Conservation (phyloP, 2,329 filamentous ascomycete genomes). For the Talaromyces sp. region DNA sequence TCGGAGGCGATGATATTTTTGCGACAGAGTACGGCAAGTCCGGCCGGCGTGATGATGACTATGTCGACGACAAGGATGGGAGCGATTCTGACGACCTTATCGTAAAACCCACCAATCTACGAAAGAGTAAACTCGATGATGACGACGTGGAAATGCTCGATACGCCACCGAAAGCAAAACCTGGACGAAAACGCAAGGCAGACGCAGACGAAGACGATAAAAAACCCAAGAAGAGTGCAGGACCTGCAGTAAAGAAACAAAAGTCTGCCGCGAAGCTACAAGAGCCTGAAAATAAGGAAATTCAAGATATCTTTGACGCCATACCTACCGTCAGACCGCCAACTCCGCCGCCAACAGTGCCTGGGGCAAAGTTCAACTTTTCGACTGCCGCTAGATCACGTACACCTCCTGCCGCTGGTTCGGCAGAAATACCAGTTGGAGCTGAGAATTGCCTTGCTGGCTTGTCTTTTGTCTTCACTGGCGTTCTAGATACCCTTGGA, state of each 20-base stretch:
- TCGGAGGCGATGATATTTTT: conserved; percentile 76
- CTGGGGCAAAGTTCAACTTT: conserved; percentile 77
- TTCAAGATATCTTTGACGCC: conserved; percentile 81
- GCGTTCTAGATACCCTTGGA: conserved; percentile 73
- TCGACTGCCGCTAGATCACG: conserved; percentile 59
- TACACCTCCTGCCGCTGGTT: conserved; percentile 61
- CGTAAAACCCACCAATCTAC: conserved; percentile 57
- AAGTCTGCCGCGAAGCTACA: conserved; percentile 31
- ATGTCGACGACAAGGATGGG: conserved; percentile 65
- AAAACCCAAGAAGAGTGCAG: conserved; percentile 51
- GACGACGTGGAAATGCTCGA: conserved; percentile 54
- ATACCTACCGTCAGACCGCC: conserved; percentile 81
- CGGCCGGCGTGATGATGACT: conserved; percentile 62
- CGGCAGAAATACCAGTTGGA: conserved; percentile 73
- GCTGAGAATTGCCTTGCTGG: conserved; percentile 87
- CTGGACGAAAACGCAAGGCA: conserved; percentile 56
- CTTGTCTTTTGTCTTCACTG: conserved; percentile 92
- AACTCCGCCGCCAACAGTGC: conserved; percentile 68
- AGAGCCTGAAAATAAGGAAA: conserved; percentile 63
- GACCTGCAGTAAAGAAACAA: conserved; percentile 39
- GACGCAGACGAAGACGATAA: conserved; percentile 51
- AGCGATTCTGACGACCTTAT: conserved; percentile 62
- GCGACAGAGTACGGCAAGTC: conserved; percentile 66
- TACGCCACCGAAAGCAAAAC: conserved; percentile 44
- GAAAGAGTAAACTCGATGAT: conserved; percentile 34